Percentiles rank a stretch among this genome's conserved stretches.
Evolutionary conservation across 2,329 filamentous ascomycete genomes (phyloP).

Genomic region (Rutstroemia sydowiana): DNA sequence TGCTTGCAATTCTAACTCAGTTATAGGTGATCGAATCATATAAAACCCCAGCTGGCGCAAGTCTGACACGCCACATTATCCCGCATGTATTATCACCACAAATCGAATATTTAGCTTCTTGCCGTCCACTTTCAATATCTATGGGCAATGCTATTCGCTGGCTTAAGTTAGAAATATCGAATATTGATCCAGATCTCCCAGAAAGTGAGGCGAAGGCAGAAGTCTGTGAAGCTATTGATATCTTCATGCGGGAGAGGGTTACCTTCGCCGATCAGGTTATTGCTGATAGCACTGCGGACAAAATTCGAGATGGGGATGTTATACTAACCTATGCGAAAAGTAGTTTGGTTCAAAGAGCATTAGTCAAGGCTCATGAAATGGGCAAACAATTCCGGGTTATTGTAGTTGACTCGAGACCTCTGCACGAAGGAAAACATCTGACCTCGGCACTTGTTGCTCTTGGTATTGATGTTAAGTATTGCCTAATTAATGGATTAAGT

Average conservation of each 20-base stretch:
- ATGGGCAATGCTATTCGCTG: slow-evolving; percentile 96
- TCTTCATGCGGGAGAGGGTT: slow-evolving; percentile 84
- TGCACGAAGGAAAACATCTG: slow-evolving; percentile 64
- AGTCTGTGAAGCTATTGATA: slow-evolving; percentile 75
- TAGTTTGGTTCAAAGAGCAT: slow-evolving; percentile 74
- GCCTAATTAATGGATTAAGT: slow-evolving; percentile 69
- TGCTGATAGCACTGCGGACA: slow-evolving; percentile 63
- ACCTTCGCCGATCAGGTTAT: slow-evolving; percentile 83
- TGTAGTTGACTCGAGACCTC: slow-evolving; percentile 68
- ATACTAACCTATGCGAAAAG: slow-evolving; percentile 84
- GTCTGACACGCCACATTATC: slow-evolving; percentile 83
- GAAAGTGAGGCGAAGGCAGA: slow-evolving; percentile 75
- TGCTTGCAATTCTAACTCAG: slow-evolving; percentile 4
- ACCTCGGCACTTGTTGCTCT: slow-evolving; percentile 60
- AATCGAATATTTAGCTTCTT: slow-evolving; percentile 89
- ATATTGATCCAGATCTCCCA: slow-evolving; percentile 77
- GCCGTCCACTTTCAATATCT: slow-evolving; percentile 89
- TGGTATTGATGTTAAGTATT: slow-evolving; percentile 74
- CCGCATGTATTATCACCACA: slow-evolving; percentile 88
- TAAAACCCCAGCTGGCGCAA: slow-evolving; percentile 75
- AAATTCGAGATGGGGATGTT: slow-evolving; percentile 72
- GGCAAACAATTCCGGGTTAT: slow-evolving; percentile 78
- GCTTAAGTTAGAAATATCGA: slow-evolving; percentile 86
- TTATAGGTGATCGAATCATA: slow-evolving; percentile 83
- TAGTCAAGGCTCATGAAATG: slow-evolving; percentile 61